phyloP scores from a whole-genome alignment of 805 yeast species.

The Diddensiella caesifluorescens region DNA sequence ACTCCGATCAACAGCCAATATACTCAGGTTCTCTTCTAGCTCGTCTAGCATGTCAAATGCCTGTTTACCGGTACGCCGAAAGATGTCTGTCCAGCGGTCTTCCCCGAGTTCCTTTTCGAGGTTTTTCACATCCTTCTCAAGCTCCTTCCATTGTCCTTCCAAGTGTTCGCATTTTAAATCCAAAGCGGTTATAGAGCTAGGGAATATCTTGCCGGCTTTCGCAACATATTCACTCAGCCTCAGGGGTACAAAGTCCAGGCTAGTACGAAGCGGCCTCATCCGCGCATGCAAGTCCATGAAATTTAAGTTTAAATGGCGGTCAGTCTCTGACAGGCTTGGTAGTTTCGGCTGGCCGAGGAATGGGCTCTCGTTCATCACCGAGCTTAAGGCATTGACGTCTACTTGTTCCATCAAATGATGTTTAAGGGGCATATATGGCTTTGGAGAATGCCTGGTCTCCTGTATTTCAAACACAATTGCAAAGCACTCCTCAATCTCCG shows the following conservation, averaged over 20 bases:
- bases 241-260: constrained; percentile 22
- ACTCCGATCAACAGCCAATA: constrained; percentile 7
- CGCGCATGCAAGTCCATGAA: constrained; percentile 18
- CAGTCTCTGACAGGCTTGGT: constrained; percentile 18
- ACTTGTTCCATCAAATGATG: not conserved
- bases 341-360: constrained; percentile 15
- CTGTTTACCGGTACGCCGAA: constrained; percentile 15
- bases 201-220: constrained; percentile 18
- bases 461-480: constrained; percentile 21
- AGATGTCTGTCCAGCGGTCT: constrained; percentile 22
- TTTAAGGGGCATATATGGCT: not conserved
- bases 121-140: constrained; percentile 12
- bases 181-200: constrained; percentile 18
- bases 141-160: constrained; percentile 14
- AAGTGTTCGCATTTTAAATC: constrained; percentile 17
- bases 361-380: constrained; percentile 17
- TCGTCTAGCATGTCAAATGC: constrained; percentile 17
- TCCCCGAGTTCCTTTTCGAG: constrained; percentile 21
- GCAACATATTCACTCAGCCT: constrained; percentile 21
- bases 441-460: constrained; percentile 14
- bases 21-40: constrained; percentile 13
- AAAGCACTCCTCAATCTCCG: constrained; percentile 21
- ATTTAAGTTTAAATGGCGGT: constrained; percentile 15
- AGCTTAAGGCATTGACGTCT: constrained; percentile 9
- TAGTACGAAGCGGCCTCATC: constrained; percentile 22